A percentile compares a stretch with the other conserved stretches of the same genome.
phyloP scores from a whole-genome alignment of 208 protist genomes.

The Phytomonas sp. region DNA sequence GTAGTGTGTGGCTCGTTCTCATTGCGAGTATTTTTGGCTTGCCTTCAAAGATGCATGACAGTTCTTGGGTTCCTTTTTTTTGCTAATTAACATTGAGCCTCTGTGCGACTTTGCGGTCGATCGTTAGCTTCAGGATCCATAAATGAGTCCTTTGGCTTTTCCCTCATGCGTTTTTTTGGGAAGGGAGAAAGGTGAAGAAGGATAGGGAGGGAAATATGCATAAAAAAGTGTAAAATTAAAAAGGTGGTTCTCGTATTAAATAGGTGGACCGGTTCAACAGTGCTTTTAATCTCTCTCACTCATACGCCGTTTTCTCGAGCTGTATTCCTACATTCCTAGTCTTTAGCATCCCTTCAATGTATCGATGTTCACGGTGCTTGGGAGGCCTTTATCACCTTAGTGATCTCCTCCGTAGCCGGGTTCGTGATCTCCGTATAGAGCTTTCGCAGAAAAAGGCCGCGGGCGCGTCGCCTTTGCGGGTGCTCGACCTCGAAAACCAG shows the following conservation, averaged over 20 bases:
- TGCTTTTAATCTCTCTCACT: background rate
- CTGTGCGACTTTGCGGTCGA: too few species aligned
- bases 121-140: too few species aligned
- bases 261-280: background rate
- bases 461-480: constrained; percentile 18
- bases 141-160: too few species aligned
- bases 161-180: too few species aligned
- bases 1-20: background rate
- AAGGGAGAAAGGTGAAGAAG: background rate
- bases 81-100: background rate
- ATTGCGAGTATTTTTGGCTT: background rate
- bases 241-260: background rate
- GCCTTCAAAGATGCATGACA: background rate
- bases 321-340: background rate
- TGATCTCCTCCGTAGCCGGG: constrained; percentile 10
- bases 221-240: too few species aligned
- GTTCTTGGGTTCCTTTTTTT: background rate
- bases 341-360: too few species aligned
- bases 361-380: too few species aligned
- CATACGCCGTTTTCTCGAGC: background rate
- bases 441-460: constrained; percentile 12
- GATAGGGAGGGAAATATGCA: background rate
- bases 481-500: constrained; percentile 53
- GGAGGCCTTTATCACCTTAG: background rate
- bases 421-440: constrained; percentile 24